Evolutionary conservation across 1,139 yeast genomes (phyloP), one percentile per base, ranked within the genome.

Genomic region (Taiozyma sp.): DNA sequence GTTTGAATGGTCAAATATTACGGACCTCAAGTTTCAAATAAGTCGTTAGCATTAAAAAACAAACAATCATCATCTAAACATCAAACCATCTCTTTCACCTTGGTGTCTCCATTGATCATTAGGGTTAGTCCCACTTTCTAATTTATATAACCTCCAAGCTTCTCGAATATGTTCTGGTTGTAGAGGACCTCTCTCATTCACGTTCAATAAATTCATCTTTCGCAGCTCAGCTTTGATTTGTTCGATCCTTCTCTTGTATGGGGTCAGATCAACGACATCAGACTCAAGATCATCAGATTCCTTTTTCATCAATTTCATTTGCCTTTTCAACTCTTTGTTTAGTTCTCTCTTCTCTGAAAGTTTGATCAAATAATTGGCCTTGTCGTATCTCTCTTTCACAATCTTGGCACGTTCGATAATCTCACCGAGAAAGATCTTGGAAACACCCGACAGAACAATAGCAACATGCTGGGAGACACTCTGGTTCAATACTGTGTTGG

Each of bases 351-450:
- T 67, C 36, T 67, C 67, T 30, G 60, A 58, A 46, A 70, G 59
- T 45, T 63, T 68, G 30, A 62, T 61, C 36, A 49, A 60, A 61
- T 48, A 54, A 29, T 65, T 64, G 5, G 73, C 79, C 58, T 79
- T 78, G 52, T 77, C 70, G 60, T 81, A 81, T 51, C 79, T 70
- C 51, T 77, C 73, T 60, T 83, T 86, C 1, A 86, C 81, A 52
- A 82, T 87, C 54, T 86, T 75, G 0, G 97, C 96, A 61, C 81
- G 76, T 54, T 93, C 96, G 24, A 92, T 85, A 9, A 92, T 78
- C 60, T 93, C 97, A 12, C 97, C 96, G 14, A 91, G 78, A 65
- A 88, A 87, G 65, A 89, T 88, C 65, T 92, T 92, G 3, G 96
- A 86, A 51, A 91, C 79, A 67, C 97, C 97, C 9, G 95, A 90